Evolutionary conservation across 106 monocot species (phyloP).

Genomic region (Allium sativum): DNA sequence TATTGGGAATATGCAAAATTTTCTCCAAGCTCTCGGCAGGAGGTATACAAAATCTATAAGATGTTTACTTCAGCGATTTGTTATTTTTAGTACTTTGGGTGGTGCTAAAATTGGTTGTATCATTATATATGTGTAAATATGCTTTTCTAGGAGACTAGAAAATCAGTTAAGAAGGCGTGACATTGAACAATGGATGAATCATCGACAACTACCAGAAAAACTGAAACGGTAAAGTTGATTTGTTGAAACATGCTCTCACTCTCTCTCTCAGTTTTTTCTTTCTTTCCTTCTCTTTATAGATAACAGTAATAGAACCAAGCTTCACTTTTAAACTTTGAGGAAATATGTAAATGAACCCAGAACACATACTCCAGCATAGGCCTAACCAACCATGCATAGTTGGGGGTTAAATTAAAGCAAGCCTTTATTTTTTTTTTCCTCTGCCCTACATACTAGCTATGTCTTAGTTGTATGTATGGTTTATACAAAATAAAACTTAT

Average conservation of each 20-base stretch:
- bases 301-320: not conserved
- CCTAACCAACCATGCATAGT: no score
- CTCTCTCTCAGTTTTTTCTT: not conserved
- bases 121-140: conserved; percentile 1
- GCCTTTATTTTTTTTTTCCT: no score
- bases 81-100: not conserved
- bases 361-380: no score
- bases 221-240: conserved; percentile 1
- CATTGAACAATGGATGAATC: conserved; percentile 35
- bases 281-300: conserved; percentile 2
- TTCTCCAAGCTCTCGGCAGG: conserved; percentile 74
- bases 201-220: conserved; percentile 21
- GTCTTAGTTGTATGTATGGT: no score
- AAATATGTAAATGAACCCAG: no score
- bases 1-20: conserved; percentile 77
- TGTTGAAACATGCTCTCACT: not conserved
- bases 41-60: conserved; percentile 23
- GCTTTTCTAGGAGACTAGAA: conserved; percentile 21
- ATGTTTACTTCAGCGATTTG: not conserved
- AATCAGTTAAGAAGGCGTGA: conserved; percentile 27
- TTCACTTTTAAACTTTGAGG: no score
- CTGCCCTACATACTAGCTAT: no score
- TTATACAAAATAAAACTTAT: no score
- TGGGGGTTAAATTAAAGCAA: no score
- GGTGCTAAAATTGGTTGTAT: not conserved